Conservation (phyloP, 441 rosid genomes). For the Capsella rubella region DNA sequence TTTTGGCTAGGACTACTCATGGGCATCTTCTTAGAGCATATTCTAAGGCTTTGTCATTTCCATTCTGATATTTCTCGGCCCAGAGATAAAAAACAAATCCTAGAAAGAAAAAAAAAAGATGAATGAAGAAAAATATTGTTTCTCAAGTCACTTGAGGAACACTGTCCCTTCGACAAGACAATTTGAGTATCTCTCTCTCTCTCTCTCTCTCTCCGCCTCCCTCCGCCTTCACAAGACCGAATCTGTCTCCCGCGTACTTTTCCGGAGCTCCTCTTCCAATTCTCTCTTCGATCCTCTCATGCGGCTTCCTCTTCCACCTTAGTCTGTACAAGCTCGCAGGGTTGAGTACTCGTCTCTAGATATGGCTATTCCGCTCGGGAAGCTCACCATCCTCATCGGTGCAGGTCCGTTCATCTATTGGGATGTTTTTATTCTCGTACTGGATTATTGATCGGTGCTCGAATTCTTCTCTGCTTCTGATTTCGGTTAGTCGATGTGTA, state of each 20-base stretch:
- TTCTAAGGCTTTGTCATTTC: constrained; percentile 22
- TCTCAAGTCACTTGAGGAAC: constrained; percentile 34
- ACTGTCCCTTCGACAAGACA: constrained; percentile 23
- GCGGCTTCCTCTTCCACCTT: constrained; percentile 14
- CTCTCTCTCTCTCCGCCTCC: constrained; percentile 27
- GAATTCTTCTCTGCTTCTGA: neutral
- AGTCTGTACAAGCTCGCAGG: constrained; percentile 13
- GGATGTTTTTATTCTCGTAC: neutral
- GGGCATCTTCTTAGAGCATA: constrained; percentile 35
- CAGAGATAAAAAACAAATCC: neutral
- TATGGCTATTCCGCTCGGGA: constrained; percentile 83
- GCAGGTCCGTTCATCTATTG: constrained; percentile 66
- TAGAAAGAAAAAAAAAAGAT: neutral
- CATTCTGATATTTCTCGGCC: constrained; percentile 13
- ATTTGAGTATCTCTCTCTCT: constrained; percentile 9
- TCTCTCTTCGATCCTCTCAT: constrained; percentile 13
- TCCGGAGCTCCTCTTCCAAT: neutral
- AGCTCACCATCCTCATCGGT: constrained; percentile 84
- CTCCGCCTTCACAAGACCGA: constrained; percentile 22
- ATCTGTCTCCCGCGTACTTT: constrained; percentile 4
- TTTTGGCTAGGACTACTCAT: too few relatives aligned
- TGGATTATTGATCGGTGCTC: neutral
- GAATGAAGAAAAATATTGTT: constrained; percentile 11
- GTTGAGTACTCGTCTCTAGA: constrained; percentile 24
- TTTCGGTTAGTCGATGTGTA: constrained; percentile 8